Conservation (phyloP, 768 basidiomycete species). For the Podaxis sp. region DNA sequence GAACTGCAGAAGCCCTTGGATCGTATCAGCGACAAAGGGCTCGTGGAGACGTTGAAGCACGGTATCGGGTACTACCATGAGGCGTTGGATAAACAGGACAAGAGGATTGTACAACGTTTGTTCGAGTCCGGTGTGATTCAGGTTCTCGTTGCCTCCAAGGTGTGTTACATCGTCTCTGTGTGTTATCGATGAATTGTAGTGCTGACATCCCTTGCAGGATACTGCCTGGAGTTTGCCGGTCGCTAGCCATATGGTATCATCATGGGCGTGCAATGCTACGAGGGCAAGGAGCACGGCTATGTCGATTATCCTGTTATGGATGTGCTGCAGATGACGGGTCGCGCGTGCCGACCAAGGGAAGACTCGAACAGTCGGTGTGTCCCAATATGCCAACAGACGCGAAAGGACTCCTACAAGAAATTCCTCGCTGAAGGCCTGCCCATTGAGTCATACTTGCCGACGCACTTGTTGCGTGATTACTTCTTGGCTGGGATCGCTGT, state of each 20-base stretch:
- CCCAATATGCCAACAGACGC: constrained; percentile 60
- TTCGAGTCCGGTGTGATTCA: constrained; percentile 96
- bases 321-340: constrained; percentile 98
- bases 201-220: constrained; percentile 50
- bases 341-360: constrained; percentile 88
- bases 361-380: constrained; percentile 93
- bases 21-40: constrained; percentile 70
- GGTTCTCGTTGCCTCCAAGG: constrained; percentile 91
- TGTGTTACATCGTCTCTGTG: constrained; percentile 29
- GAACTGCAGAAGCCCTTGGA: constrained; percentile 90
- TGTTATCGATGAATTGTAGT: not conserved
- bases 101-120: constrained; percentile 87
- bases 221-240: constrained; percentile 96
- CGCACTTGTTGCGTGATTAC: constrained; percentile 90
- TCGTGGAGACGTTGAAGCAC: constrained; percentile 81
- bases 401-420: constrained; percentile 91
- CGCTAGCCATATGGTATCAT: constrained; percentile 98
- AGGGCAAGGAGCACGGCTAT: constrained; percentile 97
- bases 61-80: constrained; percentile 97
- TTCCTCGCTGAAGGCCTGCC: constrained; percentile 97
- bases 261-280: constrained; percentile 98
- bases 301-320: constrained; percentile 98
- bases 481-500: constrained; percentile 98
- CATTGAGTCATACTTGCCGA: constrained; percentile 92
- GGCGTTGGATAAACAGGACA: constrained; percentile 89